phyloP scores from a whole-genome alignment of 1,284 basidiomycete species.

The Melampsora americana region DNA sequence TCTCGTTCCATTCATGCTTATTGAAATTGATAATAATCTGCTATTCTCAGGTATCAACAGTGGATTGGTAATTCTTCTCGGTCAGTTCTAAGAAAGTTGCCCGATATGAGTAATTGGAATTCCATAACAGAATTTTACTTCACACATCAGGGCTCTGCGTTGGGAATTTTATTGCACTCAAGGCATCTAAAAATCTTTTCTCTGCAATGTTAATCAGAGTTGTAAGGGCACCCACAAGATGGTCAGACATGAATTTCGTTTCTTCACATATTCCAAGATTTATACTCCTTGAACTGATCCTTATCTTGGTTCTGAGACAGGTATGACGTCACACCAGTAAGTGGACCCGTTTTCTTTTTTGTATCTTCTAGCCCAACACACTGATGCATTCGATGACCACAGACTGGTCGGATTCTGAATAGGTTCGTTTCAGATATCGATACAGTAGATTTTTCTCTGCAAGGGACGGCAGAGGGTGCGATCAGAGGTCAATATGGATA shows the following conservation, averaged over 20 bases:
- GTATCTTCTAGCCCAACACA: neutral
- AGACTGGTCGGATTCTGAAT: conserved; percentile 44
- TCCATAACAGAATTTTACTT: too few species aligned
- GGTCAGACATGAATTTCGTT: too few species aligned
- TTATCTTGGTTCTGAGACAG: conserved; percentile 4
- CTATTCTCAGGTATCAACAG: conserved; percentile 25
- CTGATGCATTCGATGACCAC: neutral
- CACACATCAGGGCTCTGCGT: conserved; percentile 23
- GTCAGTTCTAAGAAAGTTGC: conserved; percentile 13
- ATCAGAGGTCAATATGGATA: conserved; percentile 54
- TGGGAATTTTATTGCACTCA: conserved; percentile 24
- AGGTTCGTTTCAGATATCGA: conserved; percentile 43
- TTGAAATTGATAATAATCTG: neutral
- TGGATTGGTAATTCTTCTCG: conserved; percentile 29
- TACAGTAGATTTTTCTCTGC: conserved; percentile 41
- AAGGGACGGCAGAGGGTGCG: conserved; percentile 61
- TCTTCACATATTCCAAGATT: too few species aligned
- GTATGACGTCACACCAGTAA: conserved; percentile 43
- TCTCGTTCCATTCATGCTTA: neutral
- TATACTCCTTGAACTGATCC: neutral
- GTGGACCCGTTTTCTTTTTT: neutral
- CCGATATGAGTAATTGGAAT: neutral
- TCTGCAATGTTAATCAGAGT: conserved; percentile 58
- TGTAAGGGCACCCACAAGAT: conserved; percentile 50
- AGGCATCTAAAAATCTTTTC: conserved; percentile 33